phyloP scores from a whole-genome alignment of 257 asterid genomes.

The Fraxinus excelsior region DNA sequence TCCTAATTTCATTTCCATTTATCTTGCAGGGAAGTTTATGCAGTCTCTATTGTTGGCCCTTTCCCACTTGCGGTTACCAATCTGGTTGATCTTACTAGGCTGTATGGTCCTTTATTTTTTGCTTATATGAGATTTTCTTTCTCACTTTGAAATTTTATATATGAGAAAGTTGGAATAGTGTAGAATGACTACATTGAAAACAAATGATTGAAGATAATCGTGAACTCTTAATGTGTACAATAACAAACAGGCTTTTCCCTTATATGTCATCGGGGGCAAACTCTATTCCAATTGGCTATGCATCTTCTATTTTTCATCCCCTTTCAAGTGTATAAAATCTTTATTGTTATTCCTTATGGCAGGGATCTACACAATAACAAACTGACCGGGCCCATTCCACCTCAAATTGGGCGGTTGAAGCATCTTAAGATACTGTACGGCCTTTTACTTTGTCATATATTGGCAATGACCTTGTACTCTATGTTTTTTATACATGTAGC shows the following conservation, averaged over 20 bases:
- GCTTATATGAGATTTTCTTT: constrained; percentile 8
- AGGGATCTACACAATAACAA: constrained; percentile 98
- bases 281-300: neutral
- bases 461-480: constrained; percentile 15
- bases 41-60: constrained; percentile 96
- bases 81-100: constrained; percentile 88
- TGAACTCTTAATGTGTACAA: neutral
- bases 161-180: neutral
- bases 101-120: constrained; percentile 51
- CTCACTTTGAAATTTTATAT: neutral
- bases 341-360: constrained; percentile 31
- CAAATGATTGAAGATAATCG: neutral
- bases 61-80: constrained; percentile 97
- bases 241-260: neutral
- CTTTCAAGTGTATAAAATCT: constrained; percentile 18
- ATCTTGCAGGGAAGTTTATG: constrained; percentile 92
- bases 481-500: constrained; percentile 17
- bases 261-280: constrained; percentile 1
- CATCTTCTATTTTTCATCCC: neutral
- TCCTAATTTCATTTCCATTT: constrained; percentile 20
- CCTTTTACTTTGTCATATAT: constrained; percentile 30
- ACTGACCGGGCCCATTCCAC: constrained; percentile 93
- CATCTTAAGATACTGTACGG: constrained; percentile 94
- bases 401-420: constrained; percentile 92
- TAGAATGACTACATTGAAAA: neutral